Conservation (phyloP, 2,329 filamentous ascomycete species). For the Tolypocladium paradoxum region DNA sequence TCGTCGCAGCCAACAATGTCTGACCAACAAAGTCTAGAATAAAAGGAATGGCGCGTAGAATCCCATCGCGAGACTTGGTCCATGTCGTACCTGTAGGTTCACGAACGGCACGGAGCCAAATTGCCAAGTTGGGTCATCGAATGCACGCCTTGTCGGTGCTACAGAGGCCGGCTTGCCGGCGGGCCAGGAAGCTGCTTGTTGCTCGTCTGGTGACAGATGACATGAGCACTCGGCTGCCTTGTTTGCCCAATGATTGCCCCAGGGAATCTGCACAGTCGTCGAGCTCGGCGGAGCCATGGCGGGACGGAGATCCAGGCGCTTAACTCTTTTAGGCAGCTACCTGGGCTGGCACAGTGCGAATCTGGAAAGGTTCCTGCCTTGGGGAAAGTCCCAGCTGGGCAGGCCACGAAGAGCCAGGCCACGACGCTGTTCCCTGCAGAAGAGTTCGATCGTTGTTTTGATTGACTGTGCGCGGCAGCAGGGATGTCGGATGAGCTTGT, state of each 20-base stretch:
- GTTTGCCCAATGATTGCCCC: background rate
- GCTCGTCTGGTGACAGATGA: background rate
- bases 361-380: background rate
- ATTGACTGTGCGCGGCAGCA: background rate
- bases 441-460: background rate
- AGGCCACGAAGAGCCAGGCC: background rate
- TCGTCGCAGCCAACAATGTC: background rate
- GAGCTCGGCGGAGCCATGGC: background rate
- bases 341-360: slow-evolving; percentile 2
- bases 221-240: background rate
- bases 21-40: background rate
- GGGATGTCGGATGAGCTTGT: background rate
- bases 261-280: background rate
- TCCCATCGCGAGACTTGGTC: background rate
- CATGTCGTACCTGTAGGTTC: background rate
- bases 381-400: background rate
- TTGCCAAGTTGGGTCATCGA: background rate
- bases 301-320: slow-evolving; percentile 1
- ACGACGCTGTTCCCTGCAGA: background rate
- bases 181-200: background rate
- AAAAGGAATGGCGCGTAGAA: background rate
- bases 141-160: background rate
- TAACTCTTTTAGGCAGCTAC: slow-evolving; percentile 2
- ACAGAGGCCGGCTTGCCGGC: background rate
- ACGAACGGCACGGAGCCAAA: background rate